Evolutionary conservation across 1,139 yeast genomes (phyloP), one percentile per base, ranked within the genome.

Genomic region (Zygotorulaspora mrakii): DNA sequence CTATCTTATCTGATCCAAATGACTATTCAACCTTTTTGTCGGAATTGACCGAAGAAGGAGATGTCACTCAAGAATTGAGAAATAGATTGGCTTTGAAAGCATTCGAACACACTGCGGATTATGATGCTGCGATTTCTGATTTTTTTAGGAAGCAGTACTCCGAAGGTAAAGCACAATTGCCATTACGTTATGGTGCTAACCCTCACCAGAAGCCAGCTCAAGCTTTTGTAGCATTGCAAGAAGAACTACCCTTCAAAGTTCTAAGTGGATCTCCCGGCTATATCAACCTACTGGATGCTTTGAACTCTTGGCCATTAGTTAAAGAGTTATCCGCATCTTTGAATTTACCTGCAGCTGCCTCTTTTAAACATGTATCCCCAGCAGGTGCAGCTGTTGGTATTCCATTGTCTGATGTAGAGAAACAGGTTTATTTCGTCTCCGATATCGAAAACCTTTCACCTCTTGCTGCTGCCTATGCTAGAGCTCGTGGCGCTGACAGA

Each of bases 171-270:
- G 77, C 94, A 43, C 96, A 89, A 75, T 73, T 91, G 65, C 94
- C 97, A 27, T 76, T 91, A 58, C 82, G 98, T 71, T 91, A 91
- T 67, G 98, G 98, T 65, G 96, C 96, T 48, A 91, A 91, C 73
- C 98, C 98, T 46, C 97, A 91, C 68, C 98, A 91, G 73, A 89
- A 87, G 69, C 98, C 98, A 28, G 96, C 98, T 25, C 98, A 91
- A 73, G 96, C 97, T 39, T 91, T 69, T 64, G 95, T 91, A 41
- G 69, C 83, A 43, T 73, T 77, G 55, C 69, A 67, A 40, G 96
- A 95, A 55, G 82, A 82, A 53, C 76, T 91, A 55, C 98, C 98
- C 38, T 91, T 91, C 75, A 85, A 84, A 71, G 97, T 89, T 22
- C 74, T 91, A 59, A 71, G 80, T 54, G 98, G 98, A 42, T 82